Conservation (phyloP, 805 yeast genomes). For the Metschnikowia koreensis region DNA sequence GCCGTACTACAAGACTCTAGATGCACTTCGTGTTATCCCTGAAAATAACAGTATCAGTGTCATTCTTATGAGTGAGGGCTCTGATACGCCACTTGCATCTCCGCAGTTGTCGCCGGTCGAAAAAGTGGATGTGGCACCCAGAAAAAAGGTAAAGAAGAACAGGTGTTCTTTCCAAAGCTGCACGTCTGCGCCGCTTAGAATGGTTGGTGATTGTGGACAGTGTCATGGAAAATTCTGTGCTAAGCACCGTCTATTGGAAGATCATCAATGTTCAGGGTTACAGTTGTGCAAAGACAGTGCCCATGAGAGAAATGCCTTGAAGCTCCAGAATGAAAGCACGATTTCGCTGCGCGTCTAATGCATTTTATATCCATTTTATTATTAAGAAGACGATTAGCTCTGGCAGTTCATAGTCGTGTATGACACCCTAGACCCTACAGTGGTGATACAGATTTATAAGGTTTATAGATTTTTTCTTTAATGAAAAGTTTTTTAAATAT, state of each 20-base stretch:
- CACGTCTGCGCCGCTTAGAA: conserved; percentile 58
- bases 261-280: conserved; percentile 76
- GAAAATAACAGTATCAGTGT: conserved; percentile 19
- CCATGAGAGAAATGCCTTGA: conserved; percentile 81
- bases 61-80: conserved; percentile 28
- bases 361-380: no score
- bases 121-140: conserved; percentile 17
- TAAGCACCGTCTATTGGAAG: conserved; percentile 82
- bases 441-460: not conserved
- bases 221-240: conserved; percentile 86
- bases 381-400: not conserved
- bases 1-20: conserved; percentile 26
- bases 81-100: conserved; percentile 23
- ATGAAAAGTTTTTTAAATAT: not conserved
- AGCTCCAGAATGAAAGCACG: conserved; percentile 83
- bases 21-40: conserved; percentile 19
- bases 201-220: conserved; percentile 81
- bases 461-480: not conserved
- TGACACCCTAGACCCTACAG: not conserved
- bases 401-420: not conserved
- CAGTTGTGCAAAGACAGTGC: conserved; percentile 77
- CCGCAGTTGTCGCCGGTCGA: conserved; percentile 20
- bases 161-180: conserved; percentile 58
- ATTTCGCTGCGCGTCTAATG: conserved; percentile 38
- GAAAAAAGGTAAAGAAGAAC: conserved; percentile 38